Base-by-base conservation (phyloP, 345 rosid species). In the Gossypium mustelinum region DNA sequence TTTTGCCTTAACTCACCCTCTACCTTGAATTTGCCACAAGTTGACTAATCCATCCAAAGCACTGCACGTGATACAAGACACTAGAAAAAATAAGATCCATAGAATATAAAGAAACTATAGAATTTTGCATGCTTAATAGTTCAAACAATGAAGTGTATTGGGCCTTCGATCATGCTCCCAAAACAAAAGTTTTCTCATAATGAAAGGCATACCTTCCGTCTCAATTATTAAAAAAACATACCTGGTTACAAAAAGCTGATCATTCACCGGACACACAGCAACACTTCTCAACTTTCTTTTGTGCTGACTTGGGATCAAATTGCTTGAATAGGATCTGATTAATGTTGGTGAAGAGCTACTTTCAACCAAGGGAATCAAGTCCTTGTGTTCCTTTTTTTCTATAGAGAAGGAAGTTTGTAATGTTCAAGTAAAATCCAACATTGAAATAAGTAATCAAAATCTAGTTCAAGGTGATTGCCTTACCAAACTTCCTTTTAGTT, bases 221-320 rank as follows among this genome's bases (percentile, higher is more conserved):
- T 13, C 57, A 34, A 29, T 44, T 61, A 47, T 60, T 57, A 48
- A 54, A 43, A 34, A n/a, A 43, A 24, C 62, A 52, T 79, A 90
- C 97, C 98, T 94, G 77, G 97, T 92, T 61, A 87, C 97, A 68
- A 94, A 94, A 48, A 90, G 92, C 70, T 85, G 90, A 60, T 94
- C 93, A 77, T 92, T 86, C 56, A 82, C 89, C 7, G 98, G 94
- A 83, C 90, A 86, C 9, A 89, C 55, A 54, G 86, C 84, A 75
- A 94, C 84, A 85, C 91, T 87, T 86, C 98, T 88, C 71, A 94
- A 81, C 82, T 92, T 94, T 85, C 98, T 92, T 86, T 88, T 92
- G 80, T 94, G 98, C 89, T 89, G 97, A 82, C 97, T 92, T 20
- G 93, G 73, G 76, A 94, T 79, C 58, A 89, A 88, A 75, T 85